phyloP scores from a whole-genome alignment of 1,284 basidiomycete species.

The Termitomyces sp. region DNA sequence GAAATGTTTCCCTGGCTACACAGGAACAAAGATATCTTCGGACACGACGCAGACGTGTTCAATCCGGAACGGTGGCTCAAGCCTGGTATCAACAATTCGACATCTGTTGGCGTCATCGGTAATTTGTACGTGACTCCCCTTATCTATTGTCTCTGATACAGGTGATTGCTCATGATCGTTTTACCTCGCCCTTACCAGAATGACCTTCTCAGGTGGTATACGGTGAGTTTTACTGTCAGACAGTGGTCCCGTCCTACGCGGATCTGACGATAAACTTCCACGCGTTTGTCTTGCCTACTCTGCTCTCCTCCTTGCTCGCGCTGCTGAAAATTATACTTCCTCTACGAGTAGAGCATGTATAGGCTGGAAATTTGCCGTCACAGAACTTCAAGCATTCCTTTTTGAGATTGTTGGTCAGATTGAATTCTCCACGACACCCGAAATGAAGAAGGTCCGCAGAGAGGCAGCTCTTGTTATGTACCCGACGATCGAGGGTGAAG shows the following conservation, averaged over 20 bases:
- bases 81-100: conserved; percentile 28
- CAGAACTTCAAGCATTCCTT: conserved; percentile 48
- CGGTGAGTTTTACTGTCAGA: conserved; percentile 22
- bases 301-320: neutral
- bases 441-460: conserved; percentile 34
- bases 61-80: conserved; percentile 49
- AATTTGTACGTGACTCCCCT: conserved; percentile 39
- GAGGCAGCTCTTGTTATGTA: conserved; percentile 40
- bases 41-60: conserved; percentile 44
- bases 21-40: conserved; percentile 44
- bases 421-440: conserved; percentile 38
- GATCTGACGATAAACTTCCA: neutral
- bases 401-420: conserved; percentile 45
- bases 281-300: neutral
- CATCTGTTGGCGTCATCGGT: conserved; percentile 42
- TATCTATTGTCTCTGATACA: neutral
- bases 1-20: neutral
- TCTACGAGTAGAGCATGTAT: conserved; percentile 30
- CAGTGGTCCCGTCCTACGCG: neutral
- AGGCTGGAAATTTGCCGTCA: conserved; percentile 50
- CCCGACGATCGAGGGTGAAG: conserved; percentile 43
- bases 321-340: neutral
- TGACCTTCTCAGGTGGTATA: conserved; percentile 42
- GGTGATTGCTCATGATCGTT: no score
- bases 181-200: conserved; percentile 20